phyloP scores from a whole-genome alignment of 345 rosid species.

The Garcia nutans region DNA sequence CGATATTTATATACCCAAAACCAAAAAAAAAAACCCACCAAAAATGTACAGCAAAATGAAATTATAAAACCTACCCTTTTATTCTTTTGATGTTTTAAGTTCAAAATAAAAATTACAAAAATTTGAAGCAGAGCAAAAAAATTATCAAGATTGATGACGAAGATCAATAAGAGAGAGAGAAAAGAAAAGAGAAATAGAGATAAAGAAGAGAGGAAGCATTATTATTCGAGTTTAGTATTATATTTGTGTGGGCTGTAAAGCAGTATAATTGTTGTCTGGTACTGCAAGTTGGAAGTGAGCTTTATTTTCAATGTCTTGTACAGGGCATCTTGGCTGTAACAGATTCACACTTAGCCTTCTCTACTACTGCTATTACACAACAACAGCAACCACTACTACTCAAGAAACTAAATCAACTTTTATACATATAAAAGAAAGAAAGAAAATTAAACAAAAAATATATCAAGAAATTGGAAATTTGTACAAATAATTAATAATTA shows the following conservation, averaged over 20 bases:
- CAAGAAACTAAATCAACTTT: no score
- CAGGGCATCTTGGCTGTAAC: conserved; percentile 37
- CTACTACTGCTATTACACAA: not conserved
- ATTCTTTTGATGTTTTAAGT: conserved; percentile 16
- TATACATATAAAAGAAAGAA: no score
- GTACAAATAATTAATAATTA: no score
- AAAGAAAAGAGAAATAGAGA: not conserved
- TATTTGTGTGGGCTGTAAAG: conserved; percentile 51
- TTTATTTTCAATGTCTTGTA: conserved; percentile 31
- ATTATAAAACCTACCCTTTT: conserved; percentile 24
- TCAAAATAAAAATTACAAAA: not conserved
- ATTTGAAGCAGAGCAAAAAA: not conserved
- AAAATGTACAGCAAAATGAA: not conserved
- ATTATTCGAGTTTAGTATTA: not conserved
- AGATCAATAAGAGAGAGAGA: conserved; percentile 14
- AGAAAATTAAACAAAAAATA: no score
- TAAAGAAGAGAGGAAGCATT: not conserved
- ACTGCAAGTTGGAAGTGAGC: conserved; percentile 46
- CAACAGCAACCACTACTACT: no score
- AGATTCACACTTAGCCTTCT: not conserved
- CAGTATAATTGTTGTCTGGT: conserved; percentile 50
- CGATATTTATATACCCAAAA: conserved; percentile 8
- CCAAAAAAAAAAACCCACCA: conserved; percentile 5
- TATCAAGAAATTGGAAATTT: no score
- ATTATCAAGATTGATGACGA: conserved; percentile 6